A percentile compares a stretch with the other conserved stretches of the same genome.
These are phyloP conservation scores for Agastache rugosa DNA, from an alignment of 257 asterid species.

Conservation along the genomic window DNA sequence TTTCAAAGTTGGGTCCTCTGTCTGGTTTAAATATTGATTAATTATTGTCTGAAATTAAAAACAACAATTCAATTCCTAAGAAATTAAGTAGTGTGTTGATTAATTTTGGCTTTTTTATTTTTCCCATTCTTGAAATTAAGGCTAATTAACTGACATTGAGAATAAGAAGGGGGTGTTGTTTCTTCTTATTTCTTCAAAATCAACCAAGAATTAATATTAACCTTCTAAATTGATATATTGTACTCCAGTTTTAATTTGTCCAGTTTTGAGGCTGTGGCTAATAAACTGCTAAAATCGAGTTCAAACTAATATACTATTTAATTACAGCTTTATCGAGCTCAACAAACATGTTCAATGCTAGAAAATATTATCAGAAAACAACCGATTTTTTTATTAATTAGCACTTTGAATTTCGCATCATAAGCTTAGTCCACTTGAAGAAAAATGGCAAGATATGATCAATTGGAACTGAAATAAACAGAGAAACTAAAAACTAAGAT, in stretches of 20 bases:
- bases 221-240: too few relatives aligned
- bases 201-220: neutral
- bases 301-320: too few relatives aligned
- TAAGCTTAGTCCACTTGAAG: neutral
- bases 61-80: neutral
- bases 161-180: too few relatives aligned
- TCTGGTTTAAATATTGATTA: neutral
- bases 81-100: neutral
- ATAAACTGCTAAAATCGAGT: neutral
- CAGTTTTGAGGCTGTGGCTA: neutral
- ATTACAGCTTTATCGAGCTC: neutral
- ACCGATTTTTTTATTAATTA: neutral
- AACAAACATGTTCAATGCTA: neutral
- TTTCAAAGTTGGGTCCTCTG: slow-evolving; percentile 9
- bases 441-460: neutral
- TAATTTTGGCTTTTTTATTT: neutral
- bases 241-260: neutral
- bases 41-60: neutral
- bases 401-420: neutral
- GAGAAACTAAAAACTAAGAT: slow-evolving; percentile 2
- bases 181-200: neutral
- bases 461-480: slow-evolving; percentile 9
- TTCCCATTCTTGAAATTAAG: neutral
- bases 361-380: neutral
- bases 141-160: too few relatives aligned